phyloP scores from a whole-genome alignment of 805 yeast genomes.

The Monosporozyma servazzii region DNA sequence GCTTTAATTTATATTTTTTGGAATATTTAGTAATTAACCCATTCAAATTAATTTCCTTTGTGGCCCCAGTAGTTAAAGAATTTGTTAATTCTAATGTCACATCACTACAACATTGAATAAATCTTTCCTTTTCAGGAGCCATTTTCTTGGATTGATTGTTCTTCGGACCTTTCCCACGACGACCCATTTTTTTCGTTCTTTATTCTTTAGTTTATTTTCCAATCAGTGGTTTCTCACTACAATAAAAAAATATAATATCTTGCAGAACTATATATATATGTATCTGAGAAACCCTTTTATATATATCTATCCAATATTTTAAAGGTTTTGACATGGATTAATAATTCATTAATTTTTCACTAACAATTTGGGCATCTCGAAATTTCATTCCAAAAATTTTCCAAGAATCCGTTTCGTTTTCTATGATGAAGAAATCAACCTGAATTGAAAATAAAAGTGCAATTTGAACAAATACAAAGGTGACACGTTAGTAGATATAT shows the following conservation, averaged over 20 bases:
- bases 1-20: conserved; percentile 81
- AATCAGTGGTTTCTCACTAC: neutral
- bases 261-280: too few relatives aligned
- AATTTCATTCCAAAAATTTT: neutral
- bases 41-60: conserved; percentile 60
- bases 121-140: conserved; percentile 89
- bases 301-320: neutral
- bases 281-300: too few relatives aligned
- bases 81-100: conserved; percentile 78
- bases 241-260: neutral
- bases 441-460: too few relatives aligned
- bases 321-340: neutral
- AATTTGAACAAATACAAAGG: neutral
- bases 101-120: conserved; percentile 86
- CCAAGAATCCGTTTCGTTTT: neutral
- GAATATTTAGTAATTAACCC: conserved; percentile 80
- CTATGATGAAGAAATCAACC: neutral
- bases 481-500: neutral
- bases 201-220: neutral
- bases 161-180: conserved; percentile 32
- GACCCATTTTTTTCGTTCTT: conserved; percentile 24
- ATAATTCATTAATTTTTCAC: neutral
- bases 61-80: conserved; percentile 50
- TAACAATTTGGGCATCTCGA: neutral
- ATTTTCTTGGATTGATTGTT: conserved; percentile 46